A percentile compares a stretch with the other conserved stretches of the same genome.
Evolutionary conservation across 1,284 basidiomycete species (phyloP).

Genomic region (Moesziomyces globuligerus): DNA sequence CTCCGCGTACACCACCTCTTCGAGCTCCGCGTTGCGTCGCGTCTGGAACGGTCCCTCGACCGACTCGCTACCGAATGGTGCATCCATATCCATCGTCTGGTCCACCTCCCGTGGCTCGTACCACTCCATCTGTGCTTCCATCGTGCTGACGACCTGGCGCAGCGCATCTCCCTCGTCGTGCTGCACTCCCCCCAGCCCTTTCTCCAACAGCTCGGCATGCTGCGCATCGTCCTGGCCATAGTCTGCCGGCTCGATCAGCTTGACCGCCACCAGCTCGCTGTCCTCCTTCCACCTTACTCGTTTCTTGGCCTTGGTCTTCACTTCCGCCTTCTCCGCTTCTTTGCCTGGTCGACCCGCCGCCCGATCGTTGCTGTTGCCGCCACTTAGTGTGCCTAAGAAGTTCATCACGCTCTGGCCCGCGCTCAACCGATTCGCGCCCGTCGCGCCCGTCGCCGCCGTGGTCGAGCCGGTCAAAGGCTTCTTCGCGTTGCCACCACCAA

Average conservation of each 20-base stretch:
- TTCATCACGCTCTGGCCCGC: slow-evolving; percentile 30
- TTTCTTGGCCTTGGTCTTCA: slow-evolving; percentile 42
- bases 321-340: background rate
- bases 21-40: slow-evolving; percentile 16
- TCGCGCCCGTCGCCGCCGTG: background rate
- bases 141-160: slow-evolving; percentile 43
- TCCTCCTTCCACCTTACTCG: slow-evolving; percentile 52
- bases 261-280: slow-evolving; percentile 47
- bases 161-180: slow-evolving; percentile 55
- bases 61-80: slow-evolving; percentile 29
- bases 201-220: slow-evolving; percentile 5
- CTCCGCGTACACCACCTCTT: slow-evolving; percentile 3
- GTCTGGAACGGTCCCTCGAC: slow-evolving; percentile 39
- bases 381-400: slow-evolving; percentile 39
- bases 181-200: slow-evolving; percentile 22
- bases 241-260: slow-evolving; percentile 50
- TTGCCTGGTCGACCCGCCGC: background rate
- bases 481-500: slow-evolving; percentile 7
- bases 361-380: slow-evolving; percentile 14
- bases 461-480: background rate
- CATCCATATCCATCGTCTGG: background rate
- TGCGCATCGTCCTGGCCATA: slow-evolving; percentile 45
- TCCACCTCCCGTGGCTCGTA: slow-evolving; percentile 26
- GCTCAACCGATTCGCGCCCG: slow-evolving; percentile 2
- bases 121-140: slow-evolving; percentile 57